phyloP scores from a whole-genome alignment of 2,329 filamentous ascomycete genomes.

The Fusarium pseudoanthophilum region DNA sequence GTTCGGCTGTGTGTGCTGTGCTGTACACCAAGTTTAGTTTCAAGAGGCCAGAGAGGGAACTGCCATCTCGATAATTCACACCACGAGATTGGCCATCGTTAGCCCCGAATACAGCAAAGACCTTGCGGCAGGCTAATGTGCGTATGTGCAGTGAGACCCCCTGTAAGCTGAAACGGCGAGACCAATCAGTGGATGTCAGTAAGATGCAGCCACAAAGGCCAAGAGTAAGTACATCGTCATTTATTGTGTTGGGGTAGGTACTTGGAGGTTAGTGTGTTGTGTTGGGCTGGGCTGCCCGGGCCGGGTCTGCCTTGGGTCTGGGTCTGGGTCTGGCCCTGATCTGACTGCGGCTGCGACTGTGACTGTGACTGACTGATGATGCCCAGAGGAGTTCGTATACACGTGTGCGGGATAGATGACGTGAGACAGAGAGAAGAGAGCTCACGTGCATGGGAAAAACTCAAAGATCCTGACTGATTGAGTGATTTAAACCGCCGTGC shows the following conservation, averaged over 20 bases:
- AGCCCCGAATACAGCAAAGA: neutral
- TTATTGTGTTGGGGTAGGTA: neutral
- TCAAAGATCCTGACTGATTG: neutral
- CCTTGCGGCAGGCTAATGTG: neutral
- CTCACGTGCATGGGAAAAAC: neutral
- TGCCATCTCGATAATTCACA: neutral
- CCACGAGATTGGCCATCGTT: neutral
- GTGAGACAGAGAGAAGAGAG: slow-evolving; percentile 8
- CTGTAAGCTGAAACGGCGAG: slow-evolving; percentile 19
- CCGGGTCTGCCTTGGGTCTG: neutral
- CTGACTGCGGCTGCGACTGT: neutral
- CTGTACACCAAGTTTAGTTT: slow-evolving; percentile 14
- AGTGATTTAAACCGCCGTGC: slow-evolving; percentile 10
- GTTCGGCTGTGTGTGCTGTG: slow-evolving; percentile 2
- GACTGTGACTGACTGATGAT: neutral
- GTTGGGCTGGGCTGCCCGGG: neutral
- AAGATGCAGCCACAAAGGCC: slow-evolving; percentile 7
- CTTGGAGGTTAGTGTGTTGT: neutral
- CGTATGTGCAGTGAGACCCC: neutral
- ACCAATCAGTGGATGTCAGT: slow-evolving; percentile 9
- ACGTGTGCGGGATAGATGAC: slow-evolving; percentile 1
- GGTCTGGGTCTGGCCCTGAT: neutral
- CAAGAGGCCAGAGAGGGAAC: neutral
- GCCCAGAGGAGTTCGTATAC: neutral
- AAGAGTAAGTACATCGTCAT: neutral